These are phyloP conservation scores for Bauhinia variegata DNA, from an alignment of 306 rosid genomes.

Conservation along the genomic window DNA sequence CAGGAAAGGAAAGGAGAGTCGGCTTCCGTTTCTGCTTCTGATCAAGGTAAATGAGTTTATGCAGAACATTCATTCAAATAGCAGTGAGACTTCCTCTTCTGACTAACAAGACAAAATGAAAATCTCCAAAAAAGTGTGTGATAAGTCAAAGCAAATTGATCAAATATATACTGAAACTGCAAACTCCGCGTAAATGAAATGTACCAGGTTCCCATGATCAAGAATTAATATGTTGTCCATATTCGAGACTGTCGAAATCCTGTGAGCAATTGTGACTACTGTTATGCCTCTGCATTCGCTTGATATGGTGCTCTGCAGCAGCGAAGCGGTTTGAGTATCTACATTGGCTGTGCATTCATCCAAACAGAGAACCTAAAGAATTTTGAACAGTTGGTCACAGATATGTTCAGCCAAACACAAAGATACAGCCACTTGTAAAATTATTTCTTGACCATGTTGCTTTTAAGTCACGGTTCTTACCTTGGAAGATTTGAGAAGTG, in stretches of 20 bases:
- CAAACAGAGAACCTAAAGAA: slow-evolving; percentile 83
- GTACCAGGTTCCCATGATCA: slow-evolving; percentile 85
- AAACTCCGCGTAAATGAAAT: slow-evolving; percentile 8
- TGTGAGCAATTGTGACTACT: slow-evolving; percentile 90
- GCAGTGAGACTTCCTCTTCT: background rate
- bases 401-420: background rate
- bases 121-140: background rate
- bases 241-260: slow-evolving; percentile 80
- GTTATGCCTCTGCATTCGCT: slow-evolving; percentile 81
- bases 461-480: slow-evolving; percentile 34
- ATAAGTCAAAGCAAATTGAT: background rate
- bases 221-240: slow-evolving; percentile 83
- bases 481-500: slow-evolving; percentile 86
- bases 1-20: background rate
- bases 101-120: slow-evolving; percentile 3
- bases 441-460: no score
- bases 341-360: slow-evolving; percentile 96
- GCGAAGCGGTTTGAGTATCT: slow-evolving; percentile 82
- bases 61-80: background rate
- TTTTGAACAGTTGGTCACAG: background rate
- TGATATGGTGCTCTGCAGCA: slow-evolving; percentile 74
- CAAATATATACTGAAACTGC: background rate
- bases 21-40: background rate
- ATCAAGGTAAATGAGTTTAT: slow-evolving; percentile 3
- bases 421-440: background rate